phyloP scores from a whole-genome alignment of 2,329 filamentous ascomycete genomes.

The Colletotrichum godetiae region DNA sequence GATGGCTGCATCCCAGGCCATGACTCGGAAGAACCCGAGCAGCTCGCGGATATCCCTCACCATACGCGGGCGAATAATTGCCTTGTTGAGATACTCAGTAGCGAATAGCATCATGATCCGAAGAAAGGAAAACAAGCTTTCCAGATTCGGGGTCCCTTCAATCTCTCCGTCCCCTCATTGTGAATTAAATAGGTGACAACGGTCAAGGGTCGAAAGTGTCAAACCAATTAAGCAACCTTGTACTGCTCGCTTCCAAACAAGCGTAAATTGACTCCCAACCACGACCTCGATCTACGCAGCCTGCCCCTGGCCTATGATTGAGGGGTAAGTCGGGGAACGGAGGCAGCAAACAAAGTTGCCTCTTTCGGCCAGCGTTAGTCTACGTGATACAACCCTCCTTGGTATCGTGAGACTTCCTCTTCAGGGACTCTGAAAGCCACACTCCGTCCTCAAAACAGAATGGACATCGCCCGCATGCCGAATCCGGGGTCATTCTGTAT shows the following conservation, averaged over 20 bases:
- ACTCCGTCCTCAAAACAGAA: constrained; percentile 19
- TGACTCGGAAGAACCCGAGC: background rate
- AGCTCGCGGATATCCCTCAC: background rate
- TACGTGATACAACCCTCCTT: constrained; percentile 5
- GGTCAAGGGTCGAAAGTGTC: background rate
- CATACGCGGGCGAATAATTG: too few species aligned
- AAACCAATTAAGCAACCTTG: background rate
- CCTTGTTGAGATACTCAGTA: too few species aligned
- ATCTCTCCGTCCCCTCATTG: background rate
- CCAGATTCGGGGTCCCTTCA: background rate
- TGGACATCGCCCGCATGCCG: background rate
- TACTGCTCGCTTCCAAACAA: background rate
- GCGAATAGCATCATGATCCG: background rate
- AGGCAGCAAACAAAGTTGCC: background rate
- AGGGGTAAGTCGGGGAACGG: background rate
- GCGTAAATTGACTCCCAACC: background rate
- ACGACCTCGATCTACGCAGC: background rate
- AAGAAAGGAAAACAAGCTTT: constrained; percentile 7
- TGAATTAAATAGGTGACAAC: background rate
- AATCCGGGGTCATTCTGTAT: background rate
- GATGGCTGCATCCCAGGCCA: background rate
- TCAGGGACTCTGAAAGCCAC: background rate
- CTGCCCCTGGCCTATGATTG: background rate
- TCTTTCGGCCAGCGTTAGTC: constrained; percentile 5
- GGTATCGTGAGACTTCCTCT: background rate